phyloP scores from a whole-genome alignment of 164 flowering plant species.

The Vitis amurensis region DNA sequence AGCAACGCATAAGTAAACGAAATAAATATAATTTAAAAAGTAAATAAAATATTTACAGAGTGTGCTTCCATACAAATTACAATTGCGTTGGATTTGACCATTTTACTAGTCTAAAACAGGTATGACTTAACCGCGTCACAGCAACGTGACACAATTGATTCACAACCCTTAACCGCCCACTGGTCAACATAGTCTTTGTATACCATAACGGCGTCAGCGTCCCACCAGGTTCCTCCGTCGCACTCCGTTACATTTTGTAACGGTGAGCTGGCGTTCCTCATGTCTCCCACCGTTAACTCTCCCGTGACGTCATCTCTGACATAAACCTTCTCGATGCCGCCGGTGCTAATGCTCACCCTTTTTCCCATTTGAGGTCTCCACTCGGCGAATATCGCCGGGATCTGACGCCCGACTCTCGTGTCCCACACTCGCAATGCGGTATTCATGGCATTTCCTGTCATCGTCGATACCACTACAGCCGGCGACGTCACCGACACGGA shows the following conservation, averaged over 20 bases:
- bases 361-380: slow-evolving; percentile 35
- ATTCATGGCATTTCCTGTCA: slow-evolving; percentile 10
- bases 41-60: too few relatives aligned
- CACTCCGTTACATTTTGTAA: slow-evolving; percentile 32
- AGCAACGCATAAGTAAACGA: too few relatives aligned
- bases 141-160: slow-evolving; percentile 22
- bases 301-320: slow-evolving; percentile 31
- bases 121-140: slow-evolving; percentile 18
- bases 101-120: slow-evolving; percentile 7
- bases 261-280: slow-evolving; percentile 37
- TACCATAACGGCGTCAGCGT: slow-evolving; percentile 58
- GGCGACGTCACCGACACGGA: slow-evolving; percentile 28
- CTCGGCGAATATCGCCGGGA: slow-evolving; percentile 50
- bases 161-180: slow-evolving; percentile 1
- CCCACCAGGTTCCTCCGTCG: slow-evolving; percentile 59
- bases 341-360: slow-evolving; percentile 21
- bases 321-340: slow-evolving; percentile 30
- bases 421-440: slow-evolving; percentile 51
- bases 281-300: slow-evolving; percentile 34
- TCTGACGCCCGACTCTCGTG: slow-evolving; percentile 35
- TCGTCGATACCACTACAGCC: slow-evolving; percentile 42
- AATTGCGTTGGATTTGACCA: background rate
- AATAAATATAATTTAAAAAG: too few relatives aligned
- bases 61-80: too few relatives aligned
- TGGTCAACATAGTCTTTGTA: background rate